Evolutionary conservation across 2,329 filamentous ascomycete species (phyloP).

Genomic region (Fonsecaea erecta): DNA sequence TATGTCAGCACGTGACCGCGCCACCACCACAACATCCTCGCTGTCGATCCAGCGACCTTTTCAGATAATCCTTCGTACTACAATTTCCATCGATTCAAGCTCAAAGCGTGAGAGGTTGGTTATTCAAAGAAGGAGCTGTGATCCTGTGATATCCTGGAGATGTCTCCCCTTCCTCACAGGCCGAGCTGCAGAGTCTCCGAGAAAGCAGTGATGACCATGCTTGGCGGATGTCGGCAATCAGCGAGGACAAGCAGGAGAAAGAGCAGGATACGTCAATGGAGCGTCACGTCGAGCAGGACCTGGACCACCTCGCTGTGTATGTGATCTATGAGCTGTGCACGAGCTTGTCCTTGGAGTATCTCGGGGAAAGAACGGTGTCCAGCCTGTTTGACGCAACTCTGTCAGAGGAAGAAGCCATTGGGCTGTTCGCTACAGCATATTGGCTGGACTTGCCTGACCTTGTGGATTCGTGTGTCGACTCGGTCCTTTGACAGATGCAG

Average conservation of each 20-base stretch:
- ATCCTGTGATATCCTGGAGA: background rate
- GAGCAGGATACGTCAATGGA: too few species aligned
- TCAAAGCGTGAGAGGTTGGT: too few species aligned
- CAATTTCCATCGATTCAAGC: too few species aligned
- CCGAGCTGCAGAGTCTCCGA: background rate
- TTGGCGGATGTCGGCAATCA: background rate
- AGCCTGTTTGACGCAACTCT: constrained; percentile 61
- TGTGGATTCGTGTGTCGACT: constrained; percentile 58
- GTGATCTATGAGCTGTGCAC: too few species aligned
- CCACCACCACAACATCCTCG: too few species aligned
- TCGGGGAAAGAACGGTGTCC: constrained; percentile 58
- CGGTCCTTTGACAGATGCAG: constrained; percentile 60
- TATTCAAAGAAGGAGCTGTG: background rate
- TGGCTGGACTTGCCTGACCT: constrained; percentile 64
- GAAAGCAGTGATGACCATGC: background rate
- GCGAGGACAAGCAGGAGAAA: too few species aligned
- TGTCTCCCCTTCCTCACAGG: background rate
- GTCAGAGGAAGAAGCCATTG: constrained; percentile 57
- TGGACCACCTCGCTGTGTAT: too few species aligned
- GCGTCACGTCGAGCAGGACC: too few species aligned
- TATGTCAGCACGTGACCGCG: too few species aligned
- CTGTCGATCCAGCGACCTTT: too few species aligned
- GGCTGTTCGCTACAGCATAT: constrained; percentile 60
- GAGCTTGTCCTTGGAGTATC: too few species aligned
- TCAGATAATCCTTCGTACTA: too few species aligned